Evolutionary conservation across 768 basidiomycete genomes (phyloP).

Genomic region (Gloeophyllum trabeum): DNA sequence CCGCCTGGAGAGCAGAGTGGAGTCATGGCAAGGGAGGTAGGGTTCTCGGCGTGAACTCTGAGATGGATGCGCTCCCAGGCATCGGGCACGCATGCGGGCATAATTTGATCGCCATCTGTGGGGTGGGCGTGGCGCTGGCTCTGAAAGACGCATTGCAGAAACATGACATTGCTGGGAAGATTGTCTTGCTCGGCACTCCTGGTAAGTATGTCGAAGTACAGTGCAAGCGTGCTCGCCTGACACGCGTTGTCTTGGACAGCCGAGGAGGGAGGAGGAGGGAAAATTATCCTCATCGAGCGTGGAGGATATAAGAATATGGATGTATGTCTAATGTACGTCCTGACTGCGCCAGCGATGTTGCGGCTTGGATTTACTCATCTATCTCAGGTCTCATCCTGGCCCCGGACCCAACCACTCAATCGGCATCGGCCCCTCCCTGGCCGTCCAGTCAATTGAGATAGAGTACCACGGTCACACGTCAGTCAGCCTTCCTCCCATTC

Average conservation of each 20-base stretch:
- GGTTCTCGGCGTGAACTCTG: slow-evolving; percentile 16
- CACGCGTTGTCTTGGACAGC: slow-evolving; percentile 26
- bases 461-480: slow-evolving; percentile 30
- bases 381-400: background rate
- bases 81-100: slow-evolving; percentile 18
- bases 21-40: slow-evolving; percentile 8
- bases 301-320: slow-evolving; percentile 83
- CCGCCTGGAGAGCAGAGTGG: slow-evolving; percentile 16
- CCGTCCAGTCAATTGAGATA: background rate
- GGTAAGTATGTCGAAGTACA: slow-evolving; percentile 15
- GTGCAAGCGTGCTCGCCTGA: background rate
- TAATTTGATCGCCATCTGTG: slow-evolving; percentile 15
- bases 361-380: background rate
- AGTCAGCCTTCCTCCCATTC: slow-evolving; percentile 9
- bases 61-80: slow-evolving; percentile 14
- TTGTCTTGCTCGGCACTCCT: slow-evolving; percentile 18
- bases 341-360: background rate
- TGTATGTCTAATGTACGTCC: slow-evolving; percentile 51
- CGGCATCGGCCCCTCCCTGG: slow-evolving; percentile 9
- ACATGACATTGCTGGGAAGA: slow-evolving; percentile 13
- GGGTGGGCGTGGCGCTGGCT: slow-evolving; percentile 16
- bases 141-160: slow-evolving; percentile 14
- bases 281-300: slow-evolving; percentile 58
- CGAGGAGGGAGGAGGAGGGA: slow-evolving; percentile 74
- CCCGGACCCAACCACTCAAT: slow-evolving; percentile 34